Conservation (phyloP, 495 filamentous ascomycete species). For the Tetracladium marchalianum region DNA sequence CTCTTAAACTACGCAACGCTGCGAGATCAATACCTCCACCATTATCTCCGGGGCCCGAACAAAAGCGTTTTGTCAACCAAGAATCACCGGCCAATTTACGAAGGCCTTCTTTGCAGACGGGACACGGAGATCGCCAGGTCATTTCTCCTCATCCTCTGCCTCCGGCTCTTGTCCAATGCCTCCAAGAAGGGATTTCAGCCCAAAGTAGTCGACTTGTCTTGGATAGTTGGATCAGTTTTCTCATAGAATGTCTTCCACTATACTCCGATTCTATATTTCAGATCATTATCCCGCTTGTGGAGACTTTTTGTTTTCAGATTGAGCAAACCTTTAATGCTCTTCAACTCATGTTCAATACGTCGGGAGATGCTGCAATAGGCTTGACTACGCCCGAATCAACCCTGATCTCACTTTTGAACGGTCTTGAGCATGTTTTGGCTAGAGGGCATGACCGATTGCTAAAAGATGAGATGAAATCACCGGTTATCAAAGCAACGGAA, state of each 20-base stretch:
- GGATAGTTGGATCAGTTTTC: constrained; percentile 82
- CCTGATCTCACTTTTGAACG: constrained; percentile 72
- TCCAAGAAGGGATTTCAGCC: constrained; percentile 73
- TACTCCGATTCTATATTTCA: constrained; percentile 80
- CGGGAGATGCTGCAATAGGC: constrained; percentile 10
- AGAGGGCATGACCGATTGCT: constrained; percentile 77
- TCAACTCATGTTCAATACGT: constrained; percentile 41
- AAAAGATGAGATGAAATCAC: constrained; percentile 58
- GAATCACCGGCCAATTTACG: constrained; percentile 7
- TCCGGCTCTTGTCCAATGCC: constrained; percentile 65
- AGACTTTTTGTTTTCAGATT: constrained; percentile 75
- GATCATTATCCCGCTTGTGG: constrained; percentile 79
- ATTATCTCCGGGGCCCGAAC: constrained; percentile 29
- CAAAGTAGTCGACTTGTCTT: constrained; percentile 63
- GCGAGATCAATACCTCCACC: constrained; percentile 18
- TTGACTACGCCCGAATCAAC: constrained; percentile 50
- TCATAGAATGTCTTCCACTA: constrained; percentile 75
- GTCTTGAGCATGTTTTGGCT: constrained; percentile 81
- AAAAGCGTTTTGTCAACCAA: constrained; percentile 27
- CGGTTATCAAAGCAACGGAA: constrained; percentile 66
- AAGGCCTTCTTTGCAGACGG: constrained; percentile 8
- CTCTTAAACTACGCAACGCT: constrained; percentile 55
- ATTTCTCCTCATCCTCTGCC: constrained; percentile 33
- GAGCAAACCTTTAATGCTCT: constrained; percentile 55
- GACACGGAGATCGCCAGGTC: constrained; percentile 2